Evolutionary conservation across 2,329 filamentous ascomycete species (phyloP), one percentile per base, ranked within the genome.

Genomic region (Cladophialophora immunda): DNA sequence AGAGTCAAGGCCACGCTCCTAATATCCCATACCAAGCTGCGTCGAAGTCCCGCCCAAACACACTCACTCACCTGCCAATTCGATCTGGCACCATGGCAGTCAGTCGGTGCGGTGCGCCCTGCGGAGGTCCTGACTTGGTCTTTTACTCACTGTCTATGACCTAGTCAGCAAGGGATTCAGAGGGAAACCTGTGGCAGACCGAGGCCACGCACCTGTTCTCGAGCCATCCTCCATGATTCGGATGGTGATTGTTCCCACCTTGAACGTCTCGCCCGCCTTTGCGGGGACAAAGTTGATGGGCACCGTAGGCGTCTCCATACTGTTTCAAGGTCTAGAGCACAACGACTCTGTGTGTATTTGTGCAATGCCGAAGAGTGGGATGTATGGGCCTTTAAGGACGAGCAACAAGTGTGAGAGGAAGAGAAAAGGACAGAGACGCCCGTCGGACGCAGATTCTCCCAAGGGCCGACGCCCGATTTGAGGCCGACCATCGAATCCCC

Each of bases 161-260:
- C 32, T 3, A 6, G 7, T 25, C 11, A 45, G 30, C 6, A 13
- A 4, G 15, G 4, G 2, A 25, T 8, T 4, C 36, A 13, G 3
- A 25, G 8, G 1, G 25, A 47, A 25, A 25, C 5, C n/a, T 11
- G 8, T 25, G 45, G 22, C 19, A 13, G n/a, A 45, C 17, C 1
- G 41, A 45, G n/a, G 22, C n/a, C 9, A 66, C 64, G 29, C 13
- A 66, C 64, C 82, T 68, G 82, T 84, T 36, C 80, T 75, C 3
- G 81, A 83, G 6, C 83, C 83, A 70, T 85, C 83, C 77, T 85
- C 83, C 76, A 85, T 79, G 65, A 85, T 78, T 4, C 82, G 77
- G 56, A 83, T 84, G 15, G 79, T 85, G 38, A 83, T 78, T 29
- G 81, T 81, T 1, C 84, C 84, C 6, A 86, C 75, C 52, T 81